Conservation (phyloP, 2,329 filamentous ascomycete species). For the Pseudogymnoascus sp. region DNA sequence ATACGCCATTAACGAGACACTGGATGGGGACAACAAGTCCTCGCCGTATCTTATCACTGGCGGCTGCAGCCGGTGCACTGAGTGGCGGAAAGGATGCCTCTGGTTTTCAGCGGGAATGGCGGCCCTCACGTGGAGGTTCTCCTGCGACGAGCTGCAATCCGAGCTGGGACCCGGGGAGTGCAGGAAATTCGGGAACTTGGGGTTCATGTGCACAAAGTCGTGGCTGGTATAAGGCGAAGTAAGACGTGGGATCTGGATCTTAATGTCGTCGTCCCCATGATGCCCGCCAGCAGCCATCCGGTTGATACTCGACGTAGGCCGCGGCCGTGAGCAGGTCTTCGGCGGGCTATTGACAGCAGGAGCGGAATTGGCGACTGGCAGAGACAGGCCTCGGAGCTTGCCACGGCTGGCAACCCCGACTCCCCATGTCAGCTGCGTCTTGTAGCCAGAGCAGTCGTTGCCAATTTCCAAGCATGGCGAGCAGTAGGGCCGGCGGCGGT, state of each 20-base stretch:
- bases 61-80: slow-evolving; percentile 41
- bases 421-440: slow-evolving; percentile 93
- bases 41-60: slow-evolving; percentile 35
- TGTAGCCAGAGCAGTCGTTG: slow-evolving; percentile 91
- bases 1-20: slow-evolving; percentile 46
- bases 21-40: slow-evolving; percentile 24
- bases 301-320: slow-evolving; percentile 23
- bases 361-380: slow-evolving; percentile 57
- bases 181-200: slow-evolving; percentile 21
- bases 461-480: slow-evolving; percentile 87
- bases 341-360: slow-evolving; percentile 33
- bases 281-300: slow-evolving; percentile 14
- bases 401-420: slow-evolving; percentile 92
- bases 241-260: slow-evolving; percentile 20
- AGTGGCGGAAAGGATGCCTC: slow-evolving; percentile 40
- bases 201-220: slow-evolving; percentile 34
- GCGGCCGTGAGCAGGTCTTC: slow-evolving; percentile 17
- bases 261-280: slow-evolving; percentile 21
- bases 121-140: slow-evolving; percentile 16
- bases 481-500: slow-evolving; percentile 87
- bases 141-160: slow-evolving; percentile 28
- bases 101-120: slow-evolving; percentile 23
- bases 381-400: slow-evolving; percentile 81
- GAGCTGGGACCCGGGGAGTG: slow-evolving; percentile 18
- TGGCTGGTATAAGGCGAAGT: slow-evolving; percentile 29